A percentile compares a stretch with the other conserved stretches of the same genome.
These are phyloP conservation scores for Penicillium pancosmium DNA, from an alignment of 495 filamentous ascomycete species.

Conservation along the genomic window DNA sequence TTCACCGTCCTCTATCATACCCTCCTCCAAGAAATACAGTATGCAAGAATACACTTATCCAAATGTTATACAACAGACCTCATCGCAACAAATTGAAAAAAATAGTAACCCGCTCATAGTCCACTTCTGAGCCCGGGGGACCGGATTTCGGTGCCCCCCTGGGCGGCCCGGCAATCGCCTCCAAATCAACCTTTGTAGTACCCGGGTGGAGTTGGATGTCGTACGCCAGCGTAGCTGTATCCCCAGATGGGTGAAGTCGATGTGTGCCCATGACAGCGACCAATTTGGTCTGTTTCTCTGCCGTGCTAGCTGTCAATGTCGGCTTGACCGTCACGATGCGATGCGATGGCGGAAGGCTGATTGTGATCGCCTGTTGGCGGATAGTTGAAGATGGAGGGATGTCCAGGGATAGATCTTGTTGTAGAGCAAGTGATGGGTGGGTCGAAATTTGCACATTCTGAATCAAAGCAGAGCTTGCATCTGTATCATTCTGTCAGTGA, in stretches of 20 bases:
- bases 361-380: slow-evolving; percentile 67
- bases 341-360: slow-evolving; percentile 64
- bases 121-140: slow-evolving; percentile 57
- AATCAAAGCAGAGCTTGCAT: slow-evolving; percentile 61
- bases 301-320: slow-evolving; percentile 55
- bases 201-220: slow-evolving; percentile 63
- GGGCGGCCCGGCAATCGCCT: slow-evolving; percentile 64
- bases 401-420: slow-evolving; percentile 54
- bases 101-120: slow-evolving; percentile 69
- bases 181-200: slow-evolving; percentile 66
- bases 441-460: slow-evolving; percentile 65
- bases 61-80: slow-evolving; percentile 6
- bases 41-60: neutral
- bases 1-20: no score
- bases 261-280: slow-evolving; percentile 59
- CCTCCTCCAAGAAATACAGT: no score
- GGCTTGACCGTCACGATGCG: slow-evolving; percentile 67
- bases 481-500: slow-evolving; percentile 30
- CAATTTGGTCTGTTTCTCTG: slow-evolving; percentile 62
- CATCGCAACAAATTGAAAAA: slow-evolving; percentile 55
- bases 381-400: slow-evolving; percentile 62
- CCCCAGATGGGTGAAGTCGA: slow-evolving; percentile 49
- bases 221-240: slow-evolving; percentile 54
- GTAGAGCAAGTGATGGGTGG: slow-evolving; percentile 62
- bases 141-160: slow-evolving; percentile 54